phyloP scores from a whole-genome alignment of 2,329 filamentous ascomycete genomes.

The Fusarium cyanostomum region DNA sequence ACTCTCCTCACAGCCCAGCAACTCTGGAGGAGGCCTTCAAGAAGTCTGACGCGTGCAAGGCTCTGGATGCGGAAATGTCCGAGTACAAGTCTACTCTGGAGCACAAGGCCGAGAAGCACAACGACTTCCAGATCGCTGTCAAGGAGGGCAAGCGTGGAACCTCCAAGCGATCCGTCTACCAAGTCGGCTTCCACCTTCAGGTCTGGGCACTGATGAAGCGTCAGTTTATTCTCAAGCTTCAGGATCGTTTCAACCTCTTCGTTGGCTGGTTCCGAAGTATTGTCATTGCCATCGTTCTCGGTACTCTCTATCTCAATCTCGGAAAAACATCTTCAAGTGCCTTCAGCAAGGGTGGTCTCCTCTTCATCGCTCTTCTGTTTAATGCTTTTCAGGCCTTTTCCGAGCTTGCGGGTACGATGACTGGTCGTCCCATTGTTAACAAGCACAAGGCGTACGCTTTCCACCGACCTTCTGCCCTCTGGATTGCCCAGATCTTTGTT shows the following conservation, averaged over 20 bases:
- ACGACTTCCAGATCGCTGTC: slow-evolving; percentile 81
- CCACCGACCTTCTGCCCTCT: slow-evolving; percentile 81
- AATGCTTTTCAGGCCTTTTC: slow-evolving; percentile 89
- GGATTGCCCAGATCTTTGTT: slow-evolving; percentile 84
- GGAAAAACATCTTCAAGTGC: slow-evolving; percentile 73
- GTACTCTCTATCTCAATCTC: slow-evolving; percentile 80
- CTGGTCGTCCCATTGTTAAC: slow-evolving; percentile 79
- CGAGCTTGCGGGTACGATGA: slow-evolving; percentile 79
- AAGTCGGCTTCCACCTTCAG: slow-evolving; percentile 83
- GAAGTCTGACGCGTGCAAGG: slow-evolving; percentile 66
- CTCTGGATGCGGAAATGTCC: slow-evolving; percentile 72
- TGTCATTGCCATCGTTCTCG: slow-evolving; percentile 79
- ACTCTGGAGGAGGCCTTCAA: slow-evolving; percentile 76
- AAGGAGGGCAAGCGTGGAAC: slow-evolving; percentile 80
- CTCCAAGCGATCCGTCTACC: slow-evolving; percentile 81
- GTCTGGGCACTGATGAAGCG: slow-evolving; percentile 85
- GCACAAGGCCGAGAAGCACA: slow-evolving; percentile 72
- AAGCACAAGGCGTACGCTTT: slow-evolving; percentile 88
- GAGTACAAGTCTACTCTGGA: slow-evolving; percentile 72
- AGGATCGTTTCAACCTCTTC: slow-evolving; percentile 80
- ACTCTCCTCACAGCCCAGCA: slow-evolving; percentile 75
- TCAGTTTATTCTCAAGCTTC: slow-evolving; percentile 86
- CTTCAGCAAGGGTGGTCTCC: slow-evolving; percentile 82
- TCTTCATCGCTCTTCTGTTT: slow-evolving; percentile 84
- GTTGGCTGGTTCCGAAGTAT: slow-evolving; percentile 76